Conservation (phyloP, 805 yeast species). For the Helenozyma rhizophorensis region DNA sequence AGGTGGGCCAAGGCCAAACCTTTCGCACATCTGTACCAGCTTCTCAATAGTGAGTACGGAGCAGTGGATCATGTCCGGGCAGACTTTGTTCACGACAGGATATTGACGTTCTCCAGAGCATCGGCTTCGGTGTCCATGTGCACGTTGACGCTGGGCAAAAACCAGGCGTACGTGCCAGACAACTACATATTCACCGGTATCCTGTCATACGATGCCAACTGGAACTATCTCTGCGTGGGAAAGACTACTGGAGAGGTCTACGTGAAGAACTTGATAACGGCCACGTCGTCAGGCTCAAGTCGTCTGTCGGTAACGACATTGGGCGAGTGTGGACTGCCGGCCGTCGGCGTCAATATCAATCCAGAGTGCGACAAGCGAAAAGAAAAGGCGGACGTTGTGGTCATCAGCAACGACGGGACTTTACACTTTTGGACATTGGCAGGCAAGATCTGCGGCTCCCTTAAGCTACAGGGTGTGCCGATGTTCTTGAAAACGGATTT, state of each 20-base stretch:
- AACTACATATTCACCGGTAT: slow-evolving; percentile 14
- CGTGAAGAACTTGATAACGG: slow-evolving; percentile 30
- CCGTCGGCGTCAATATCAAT: slow-evolving; percentile 19
- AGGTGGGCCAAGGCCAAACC: slow-evolving; percentile 38
- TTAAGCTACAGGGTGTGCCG: slow-evolving; percentile 2
- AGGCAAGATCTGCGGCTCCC: slow-evolving; percentile 1
- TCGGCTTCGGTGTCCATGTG: slow-evolving; percentile 29
- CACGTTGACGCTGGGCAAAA: slow-evolving; percentile 30
- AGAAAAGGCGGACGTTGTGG: slow-evolving; percentile 22
- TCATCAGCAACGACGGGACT: slow-evolving; percentile 21
- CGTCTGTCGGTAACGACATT: slow-evolving; percentile 19
- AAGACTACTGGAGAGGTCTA: slow-evolving; percentile 25
- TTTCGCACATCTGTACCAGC: slow-evolving; percentile 22
- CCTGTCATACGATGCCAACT: slow-evolving; percentile 22
- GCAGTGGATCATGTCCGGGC: slow-evolving; percentile 18
- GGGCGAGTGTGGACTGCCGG: slow-evolving; percentile 10
- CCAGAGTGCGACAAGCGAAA: slow-evolving; percentile 20
- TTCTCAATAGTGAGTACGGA: slow-evolving; percentile 27
- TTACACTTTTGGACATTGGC: slow-evolving; percentile 23
- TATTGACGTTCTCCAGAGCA: slow-evolving; percentile 25
- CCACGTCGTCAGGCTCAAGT: slow-evolving; percentile 26
- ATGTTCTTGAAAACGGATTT: slow-evolving; percentile 22
- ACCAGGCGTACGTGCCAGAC: slow-evolving; percentile 37
- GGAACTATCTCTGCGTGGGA: slow-evolving; percentile 31
- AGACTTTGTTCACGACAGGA: slow-evolving; percentile 22